Evolutionary conservation across 768 basidiomycete species (phyloP).

Genomic region (Tephrocybe rancida): DNA sequence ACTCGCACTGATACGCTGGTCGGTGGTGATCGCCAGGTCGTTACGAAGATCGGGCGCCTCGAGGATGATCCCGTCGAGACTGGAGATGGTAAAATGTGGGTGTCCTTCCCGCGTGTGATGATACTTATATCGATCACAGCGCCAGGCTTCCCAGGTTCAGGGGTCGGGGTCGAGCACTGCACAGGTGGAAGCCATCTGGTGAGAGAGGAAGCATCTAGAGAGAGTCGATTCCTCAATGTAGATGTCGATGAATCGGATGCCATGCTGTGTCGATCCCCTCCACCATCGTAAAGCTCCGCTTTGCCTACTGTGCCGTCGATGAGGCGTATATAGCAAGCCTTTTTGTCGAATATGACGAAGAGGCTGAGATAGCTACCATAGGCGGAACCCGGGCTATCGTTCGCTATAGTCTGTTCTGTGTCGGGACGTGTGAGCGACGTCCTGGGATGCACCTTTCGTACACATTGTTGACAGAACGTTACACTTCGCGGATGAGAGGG

Average conservation of each 20-base stretch:
- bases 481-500: slow-evolving; percentile 65
- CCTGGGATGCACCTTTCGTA: slow-evolving; percentile 49
- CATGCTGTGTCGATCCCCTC: slow-evolving; percentile 24
- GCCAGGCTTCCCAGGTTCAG: slow-evolving; percentile 33
- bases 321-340: slow-evolving; percentile 79
- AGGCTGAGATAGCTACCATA: slow-evolving; percentile 77
- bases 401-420: background rate
- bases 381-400: background rate
- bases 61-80: slow-evolving; percentile 53
- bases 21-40: slow-evolving; percentile 65
- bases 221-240: slow-evolving; percentile 38
- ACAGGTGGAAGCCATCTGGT: slow-evolving; percentile 53
- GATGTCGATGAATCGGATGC: slow-evolving; percentile 10
- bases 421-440: slow-evolving; percentile 33
- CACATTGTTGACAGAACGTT: slow-evolving; percentile 68
- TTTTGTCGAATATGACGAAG: slow-evolving; percentile 88
- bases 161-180: slow-evolving; percentile 50
- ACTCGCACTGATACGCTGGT: slow-evolving; percentile 56
- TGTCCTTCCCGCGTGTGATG: slow-evolving; percentile 68
- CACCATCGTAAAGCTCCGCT: slow-evolving; percentile 59
- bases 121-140: slow-evolving; percentile 50
- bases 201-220: slow-evolving; percentile 30
- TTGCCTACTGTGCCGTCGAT: slow-evolving; percentile 81
- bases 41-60: slow-evolving; percentile 50
- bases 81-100: slow-evolving; percentile 69